Base-by-base conservation (phyloP, 1,284 basidiomycete genomes). In the Cystobasidiaceae sp. region DNA sequence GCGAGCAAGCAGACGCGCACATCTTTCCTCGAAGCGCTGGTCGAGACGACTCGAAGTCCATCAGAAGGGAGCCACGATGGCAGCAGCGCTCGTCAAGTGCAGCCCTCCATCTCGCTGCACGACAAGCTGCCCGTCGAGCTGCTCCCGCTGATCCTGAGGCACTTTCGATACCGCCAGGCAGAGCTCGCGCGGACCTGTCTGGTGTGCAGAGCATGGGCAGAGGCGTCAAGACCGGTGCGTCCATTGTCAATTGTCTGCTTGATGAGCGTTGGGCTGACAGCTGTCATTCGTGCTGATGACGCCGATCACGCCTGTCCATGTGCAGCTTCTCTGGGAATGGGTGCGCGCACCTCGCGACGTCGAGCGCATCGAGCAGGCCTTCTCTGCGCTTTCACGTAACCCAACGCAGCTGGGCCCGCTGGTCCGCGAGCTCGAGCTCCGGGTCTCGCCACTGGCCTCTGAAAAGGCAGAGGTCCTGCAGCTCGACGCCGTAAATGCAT, bases 361-460 rank as follows among this genome's bases (percentile, higher is more conserved):
- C 9, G 50, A 54, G 13, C 41, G 60, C 17, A 52, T 63, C 13
- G 60, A 27, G 17, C 19, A 52, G 25, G 60, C 60, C 17, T 63
- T 63, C 60, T 37, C 60, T 1, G 60, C 60, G 7, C 51, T 63
- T 17, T 25, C 60, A 13, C 19, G 34, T 7, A 44, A 37, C 11
- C 41, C 50, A 27, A 52, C 19, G 7, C 25, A 63, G 33, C 60
- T 63, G 11, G 54, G 60, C 46, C 44, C 46, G 19, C 51, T 43
- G n/a, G 60, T 63, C 19, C 32, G 39, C 15, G 60, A 63, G 39
- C 60, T 63, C n/a, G 60, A 63, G 46, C 50, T 63, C 8, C 49
- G 60, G n/a, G 60, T 63, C 39, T 63, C 27, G 11, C 44, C 44
- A n/a, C 60, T 63, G 7, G 60, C 60, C 8, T 49, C 60, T 3